phyloP scores from a whole-genome alignment of 352 stramenopile genomes.

The Aphanomyces euteiches region DNA sequence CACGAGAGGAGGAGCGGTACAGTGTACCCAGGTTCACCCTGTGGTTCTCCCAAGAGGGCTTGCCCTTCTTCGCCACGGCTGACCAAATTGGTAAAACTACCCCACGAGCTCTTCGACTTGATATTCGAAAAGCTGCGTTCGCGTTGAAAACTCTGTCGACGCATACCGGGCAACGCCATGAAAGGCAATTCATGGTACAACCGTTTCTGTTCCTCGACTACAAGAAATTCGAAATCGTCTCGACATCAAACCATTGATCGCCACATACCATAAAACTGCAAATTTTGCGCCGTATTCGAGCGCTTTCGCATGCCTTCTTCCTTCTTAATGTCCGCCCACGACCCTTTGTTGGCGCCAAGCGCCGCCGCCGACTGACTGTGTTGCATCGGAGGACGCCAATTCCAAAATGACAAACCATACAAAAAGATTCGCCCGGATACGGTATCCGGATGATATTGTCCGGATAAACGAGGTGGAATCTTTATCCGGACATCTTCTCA shows the following conservation, averaged over 20 bases:
- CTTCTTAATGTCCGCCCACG: constrained; percentile 62
- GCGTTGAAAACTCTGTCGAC: constrained; percentile 64
- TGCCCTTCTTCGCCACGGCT: constrained; percentile 65
- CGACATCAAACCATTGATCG: constrained; percentile 43
- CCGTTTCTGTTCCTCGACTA: constrained; percentile 68
- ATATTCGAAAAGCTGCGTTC: constrained; percentile 68
- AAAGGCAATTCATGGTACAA: constrained; percentile 72
- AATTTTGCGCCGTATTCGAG: constrained; percentile 73
- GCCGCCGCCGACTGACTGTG: constrained; percentile 67
- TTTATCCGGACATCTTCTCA: background rate
- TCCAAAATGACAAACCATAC: constrained; percentile 3
- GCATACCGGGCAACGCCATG: constrained; percentile 64
- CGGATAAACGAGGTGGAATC: background rate
- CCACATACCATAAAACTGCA: constrained; percentile 65
- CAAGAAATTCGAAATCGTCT: constrained; percentile 2
- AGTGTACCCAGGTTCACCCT: constrained; percentile 52
- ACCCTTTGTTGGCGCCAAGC: constrained; percentile 55
- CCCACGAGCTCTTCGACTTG: constrained; percentile 47
- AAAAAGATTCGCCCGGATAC: constrained; percentile 6
- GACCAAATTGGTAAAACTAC: constrained; percentile 43
- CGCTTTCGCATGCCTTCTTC: constrained; percentile 69
- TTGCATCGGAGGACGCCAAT: constrained; percentile 41
- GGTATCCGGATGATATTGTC: background rate
- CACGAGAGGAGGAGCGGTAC: constrained; percentile 60
- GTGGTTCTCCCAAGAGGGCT: constrained; percentile 34